Percentiles rank a stretch among this genome's conserved stretches.
These are phyloP conservation scores for Monilinia laxa DNA, from an alignment of 2,329 filamentous ascomycete species.

Conservation along the genomic window DNA sequence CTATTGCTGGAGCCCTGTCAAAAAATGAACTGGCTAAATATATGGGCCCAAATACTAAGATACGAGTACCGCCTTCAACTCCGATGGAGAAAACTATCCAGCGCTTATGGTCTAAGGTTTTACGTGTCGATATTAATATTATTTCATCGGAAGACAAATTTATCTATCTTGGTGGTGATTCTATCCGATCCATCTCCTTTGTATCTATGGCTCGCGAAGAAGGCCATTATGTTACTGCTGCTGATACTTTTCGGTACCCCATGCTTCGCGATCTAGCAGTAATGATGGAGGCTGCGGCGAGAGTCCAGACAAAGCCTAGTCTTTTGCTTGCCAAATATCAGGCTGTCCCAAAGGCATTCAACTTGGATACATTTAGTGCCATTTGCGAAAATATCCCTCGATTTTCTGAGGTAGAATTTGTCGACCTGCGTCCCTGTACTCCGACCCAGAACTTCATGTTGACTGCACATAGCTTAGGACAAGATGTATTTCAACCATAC, in stretches of 20 bases:
- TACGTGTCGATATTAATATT: slow-evolving; percentile 23
- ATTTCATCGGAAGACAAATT: slow-evolving; percentile 41
- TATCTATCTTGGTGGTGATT: slow-evolving; percentile 42
- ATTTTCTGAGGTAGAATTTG: not conserved
- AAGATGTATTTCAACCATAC: too few species aligned
- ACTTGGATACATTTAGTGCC: not conserved
- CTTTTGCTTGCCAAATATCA: not conserved
- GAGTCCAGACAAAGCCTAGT: not conserved
- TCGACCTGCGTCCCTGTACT: not conserved
- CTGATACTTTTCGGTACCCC: slow-evolving; percentile 43
- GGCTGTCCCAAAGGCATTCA: not conserved
- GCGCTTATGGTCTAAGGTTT: slow-evolving; percentile 20
- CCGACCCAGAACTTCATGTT: not conserved
- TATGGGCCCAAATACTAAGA: not conserved
- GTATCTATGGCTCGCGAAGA: slow-evolving; percentile 41
- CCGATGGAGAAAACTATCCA: slow-evolving; percentile 20
- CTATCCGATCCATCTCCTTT: slow-evolving; percentile 44
- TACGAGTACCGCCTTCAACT: not conserved
- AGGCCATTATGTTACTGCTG: slow-evolving; percentile 43
- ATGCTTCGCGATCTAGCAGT: not conserved
- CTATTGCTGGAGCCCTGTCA: slow-evolving; percentile 2
- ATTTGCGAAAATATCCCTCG: not conserved
- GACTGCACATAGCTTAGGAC: too few species aligned
- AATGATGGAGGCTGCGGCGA: not conserved
- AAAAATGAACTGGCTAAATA: not conserved